Percentiles rank a stretch among this genome's conserved stretches.
phyloP scores from a whole-genome alignment of 306 rosid species.

The Potentilla sterilis region DNA sequence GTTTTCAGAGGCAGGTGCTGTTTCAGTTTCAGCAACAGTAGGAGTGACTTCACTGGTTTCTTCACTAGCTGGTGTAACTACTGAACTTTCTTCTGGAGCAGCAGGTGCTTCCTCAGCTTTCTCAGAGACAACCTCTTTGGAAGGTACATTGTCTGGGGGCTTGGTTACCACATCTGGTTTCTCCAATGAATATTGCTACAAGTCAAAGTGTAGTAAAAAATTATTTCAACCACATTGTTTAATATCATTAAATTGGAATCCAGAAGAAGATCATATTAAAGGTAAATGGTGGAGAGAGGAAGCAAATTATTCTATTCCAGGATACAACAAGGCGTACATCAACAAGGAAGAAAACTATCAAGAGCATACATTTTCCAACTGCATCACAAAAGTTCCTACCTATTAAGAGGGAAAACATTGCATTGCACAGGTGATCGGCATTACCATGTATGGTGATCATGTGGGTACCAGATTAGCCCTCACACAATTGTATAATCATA shows the following conservation, averaged over 20 bases:
- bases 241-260: no score
- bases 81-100: slow-evolving; percentile 34
- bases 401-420: not conserved
- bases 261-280: not conserved
- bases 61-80: slow-evolving; percentile 29
- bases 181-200: slow-evolving; percentile 70
- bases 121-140: slow-evolving; percentile 42
- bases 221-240: not conserved
- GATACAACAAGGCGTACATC: not conserved
- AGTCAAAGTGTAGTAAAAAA: slow-evolving; percentile 21
- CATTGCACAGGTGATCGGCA: not conserved
- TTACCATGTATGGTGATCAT: not conserved
- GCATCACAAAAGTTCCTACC: not conserved
- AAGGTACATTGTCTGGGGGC: slow-evolving; percentile 40
- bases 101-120: slow-evolving; percentile 41
- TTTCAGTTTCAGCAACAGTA: slow-evolving; percentile 37
- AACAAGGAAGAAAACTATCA: not conserved
- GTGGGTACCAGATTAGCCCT: not conserved
- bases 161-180: slow-evolving; percentile 39
- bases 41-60: slow-evolving; percentile 47
- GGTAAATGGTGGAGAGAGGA: not conserved
- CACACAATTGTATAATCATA: not conserved
- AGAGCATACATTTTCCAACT: not conserved
- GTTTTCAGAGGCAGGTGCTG: slow-evolving; percentile 23
- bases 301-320: not conserved